Base-by-base conservation (phyloP, 2,329 filamentous ascomycete genomes). In the Phaeosphaeriaceae sp. region DNA sequence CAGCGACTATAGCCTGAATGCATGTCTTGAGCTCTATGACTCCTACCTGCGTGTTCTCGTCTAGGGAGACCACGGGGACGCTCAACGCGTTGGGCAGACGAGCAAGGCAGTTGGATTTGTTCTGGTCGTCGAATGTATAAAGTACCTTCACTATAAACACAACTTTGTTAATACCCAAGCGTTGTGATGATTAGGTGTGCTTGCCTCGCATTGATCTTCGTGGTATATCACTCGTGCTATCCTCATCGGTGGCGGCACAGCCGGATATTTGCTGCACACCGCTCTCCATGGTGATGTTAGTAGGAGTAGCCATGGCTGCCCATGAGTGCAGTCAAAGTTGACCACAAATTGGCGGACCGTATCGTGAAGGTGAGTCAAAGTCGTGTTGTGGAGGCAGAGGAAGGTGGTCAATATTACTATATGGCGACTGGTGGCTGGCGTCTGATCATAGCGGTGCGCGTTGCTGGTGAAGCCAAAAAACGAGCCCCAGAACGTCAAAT, bases 61-160 rank as follows among this genome's bases (percentile, higher is more conserved):
- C 90, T 53, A 97, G 77, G 18, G 85, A 82, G 12, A 95, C 83
- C 2, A 91, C 90, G 64, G 92, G 90, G 30, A 97, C 85, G 43
- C 88, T 83, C 49, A 96, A 80, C 13, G 88, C 82, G 50, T 93
- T 87, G 15, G 90, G 88, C 79, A 90, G 88, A 65, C 93, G 85
- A 51, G 93, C 92, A 41, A 99, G 82, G 74, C 92, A 97, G 70
- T 93, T 92, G 57, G 91, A 87, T 75, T 92, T 92, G 76, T 86
- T 88, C 60, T 93, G 87, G 68, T 87, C 87, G 73, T 97, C 92
- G 76, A 97, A 97, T 26, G 92, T 96, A 76, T 97, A 99, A 53
- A 96, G 87, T 41, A 97, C 89, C 81, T 97, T 97, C 74, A 97
- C 92, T 96, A 74, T 58, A 58, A 18, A 8, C 26, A 46, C 13